Evolutionary conservation across 108 stramenopile genomes (phyloP), one percentile per base, ranked within the genome.

Genomic region (Pseudonitzschia multistriata): DNA sequence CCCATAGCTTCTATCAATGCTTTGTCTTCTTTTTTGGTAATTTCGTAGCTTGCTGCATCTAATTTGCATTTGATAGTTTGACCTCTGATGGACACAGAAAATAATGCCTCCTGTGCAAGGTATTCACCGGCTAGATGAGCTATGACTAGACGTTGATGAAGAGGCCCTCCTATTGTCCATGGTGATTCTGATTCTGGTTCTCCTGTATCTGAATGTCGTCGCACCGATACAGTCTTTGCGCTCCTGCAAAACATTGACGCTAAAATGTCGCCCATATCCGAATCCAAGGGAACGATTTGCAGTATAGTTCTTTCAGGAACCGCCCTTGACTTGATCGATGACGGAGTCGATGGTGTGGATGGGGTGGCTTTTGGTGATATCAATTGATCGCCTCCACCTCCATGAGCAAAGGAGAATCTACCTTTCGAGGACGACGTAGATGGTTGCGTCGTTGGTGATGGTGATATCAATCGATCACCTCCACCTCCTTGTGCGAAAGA

Each of bases 401-500:
- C 83, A 56, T 74, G 80, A 49, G 79, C 80, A 74, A 85, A 86
- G 33, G 85, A 86, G 73, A 86, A 84, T 30, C 71, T 76, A 47
- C 81, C 70, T 70, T 39, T 73, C 7, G 49, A 27, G 36, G 22
- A 33, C 27, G 36, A 35, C 4, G 62, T 15, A 5, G 63, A n/a
- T n/a, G 37, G 50, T 52, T 25, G 42, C 8, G 42, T 45, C 17
- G 42, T 17, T 8, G 2, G 35, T 24, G 5, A 0, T 28, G 80
- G 67, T 54, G 77, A 74, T 63, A 75, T 83, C 37, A 87, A 34
- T 15, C 49, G 39, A 65, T 86, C 81, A 19, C 83, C 82, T 13
- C 83, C 81, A 13, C 85, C 81, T 28, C 81, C 83, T 62, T 74
- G 80, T 49, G 79, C 80, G 72, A 85, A 86, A 25, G 85, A 86